phyloP scores from a whole-genome alignment of 2,329 filamentous ascomycete species.

The Aspergillus arachidicola region DNA sequence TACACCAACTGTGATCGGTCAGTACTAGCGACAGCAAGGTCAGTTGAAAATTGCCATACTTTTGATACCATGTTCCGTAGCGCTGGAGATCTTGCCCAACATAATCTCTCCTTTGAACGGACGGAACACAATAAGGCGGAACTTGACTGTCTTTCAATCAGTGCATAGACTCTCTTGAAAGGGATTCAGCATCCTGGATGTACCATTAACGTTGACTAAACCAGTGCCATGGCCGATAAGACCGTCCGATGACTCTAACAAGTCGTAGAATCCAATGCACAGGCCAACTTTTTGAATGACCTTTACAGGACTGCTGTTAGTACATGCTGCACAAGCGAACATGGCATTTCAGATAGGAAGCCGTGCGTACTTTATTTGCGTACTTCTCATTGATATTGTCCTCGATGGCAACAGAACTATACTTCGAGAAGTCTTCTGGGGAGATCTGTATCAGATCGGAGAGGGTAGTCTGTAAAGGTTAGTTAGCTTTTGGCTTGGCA shows the following conservation, averaged over 20 bases:
- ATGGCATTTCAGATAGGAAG: background rate
- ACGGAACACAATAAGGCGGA: conserved; percentile 88
- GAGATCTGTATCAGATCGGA: conserved; percentile 92
- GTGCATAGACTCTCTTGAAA: background rate
- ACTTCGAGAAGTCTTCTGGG: conserved; percentile 83
- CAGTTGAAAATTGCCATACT: conserved; percentile 49
- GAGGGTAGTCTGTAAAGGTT: conserved; percentile 72
- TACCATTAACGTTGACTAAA: conserved; percentile 91
- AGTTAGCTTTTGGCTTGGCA: conserved; percentile 13
- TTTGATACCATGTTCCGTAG: conserved; percentile 71
- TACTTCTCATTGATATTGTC: conserved; percentile 98
- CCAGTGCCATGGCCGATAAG: conserved; percentile 91
- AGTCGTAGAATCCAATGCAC: conserved; percentile 89
- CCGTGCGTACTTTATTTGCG: conserved; percentile 72
- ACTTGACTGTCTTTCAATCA: conserved; percentile 68
- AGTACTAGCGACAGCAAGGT: conserved; percentile 10
- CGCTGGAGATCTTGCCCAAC: conserved; percentile 77
- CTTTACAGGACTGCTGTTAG: conserved; percentile 38
- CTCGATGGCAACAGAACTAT: conserved; percentile 80
- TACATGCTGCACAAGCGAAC: background rate
- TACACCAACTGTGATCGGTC: conserved; percentile 64
- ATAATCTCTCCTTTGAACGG: conserved; percentile 96
- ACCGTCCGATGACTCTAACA: conserved; percentile 86
- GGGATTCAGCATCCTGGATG: conserved; percentile 13
- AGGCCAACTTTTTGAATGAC: conserved; percentile 93